These are phyloP conservation scores for Fraxinus albicans DNA, from an alignment of 305 asterid species.

Conservation along the genomic window DNA sequence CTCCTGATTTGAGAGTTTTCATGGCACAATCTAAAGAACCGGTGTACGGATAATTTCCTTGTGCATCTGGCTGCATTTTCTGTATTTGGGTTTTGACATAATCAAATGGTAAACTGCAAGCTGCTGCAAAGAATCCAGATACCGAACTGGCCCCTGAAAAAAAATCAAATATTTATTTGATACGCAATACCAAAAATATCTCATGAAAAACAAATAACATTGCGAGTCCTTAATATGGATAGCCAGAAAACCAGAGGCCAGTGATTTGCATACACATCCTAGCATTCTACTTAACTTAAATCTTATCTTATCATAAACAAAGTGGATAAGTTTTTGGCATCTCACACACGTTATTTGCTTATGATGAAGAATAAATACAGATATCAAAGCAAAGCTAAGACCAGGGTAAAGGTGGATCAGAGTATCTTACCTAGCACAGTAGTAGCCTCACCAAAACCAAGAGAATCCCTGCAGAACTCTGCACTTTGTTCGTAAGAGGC, in stretches of 20 bases:
- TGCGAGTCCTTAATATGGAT: background rate
- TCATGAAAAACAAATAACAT: background rate
- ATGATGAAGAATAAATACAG: background rate
- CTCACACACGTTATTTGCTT: background rate
- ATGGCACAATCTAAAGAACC: constrained; percentile 67
- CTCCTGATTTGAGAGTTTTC: constrained; percentile 66
- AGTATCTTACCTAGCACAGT: constrained; percentile 65
- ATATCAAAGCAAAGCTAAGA: background rate
- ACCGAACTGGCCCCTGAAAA: constrained; percentile 66
- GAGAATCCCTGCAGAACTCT: constrained; percentile 68
- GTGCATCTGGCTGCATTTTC: constrained; percentile 83
- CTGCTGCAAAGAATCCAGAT: constrained; percentile 76
- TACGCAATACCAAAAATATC: background rate
- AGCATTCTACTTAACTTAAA: background rate
- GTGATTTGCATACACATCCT: background rate
- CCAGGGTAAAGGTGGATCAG: background rate
- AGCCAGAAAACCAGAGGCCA: background rate
- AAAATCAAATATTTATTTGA: background rate
- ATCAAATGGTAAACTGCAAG: constrained; percentile 81
- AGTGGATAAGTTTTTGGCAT: background rate
- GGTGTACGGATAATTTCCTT: constrained; percentile 66
- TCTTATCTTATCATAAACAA: background rate
- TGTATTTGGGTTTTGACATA: constrained; percentile 79
- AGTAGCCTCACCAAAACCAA: constrained; percentile 73
- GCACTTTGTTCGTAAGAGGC: constrained; percentile 93